These are phyloP conservation scores for Manihot esculenta DNA, from an alignment of 441 rosid genomes.

Conservation along the genomic window DNA sequence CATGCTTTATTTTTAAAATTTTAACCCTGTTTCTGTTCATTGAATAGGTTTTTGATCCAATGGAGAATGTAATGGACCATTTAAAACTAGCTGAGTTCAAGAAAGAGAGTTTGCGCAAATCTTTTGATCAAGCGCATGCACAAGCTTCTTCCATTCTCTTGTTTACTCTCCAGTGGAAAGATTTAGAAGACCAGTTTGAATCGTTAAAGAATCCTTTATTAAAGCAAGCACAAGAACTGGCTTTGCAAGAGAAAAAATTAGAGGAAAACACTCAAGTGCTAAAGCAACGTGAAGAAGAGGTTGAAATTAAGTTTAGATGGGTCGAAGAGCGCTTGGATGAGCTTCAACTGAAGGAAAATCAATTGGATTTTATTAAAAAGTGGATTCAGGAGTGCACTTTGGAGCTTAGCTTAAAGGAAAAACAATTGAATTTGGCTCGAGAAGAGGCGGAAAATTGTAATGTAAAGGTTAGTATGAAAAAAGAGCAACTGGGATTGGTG, in stretches of 20 bases:
- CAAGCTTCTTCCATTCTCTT: slow-evolving; percentile 36
- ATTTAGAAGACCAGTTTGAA: slow-evolving; percentile 38
- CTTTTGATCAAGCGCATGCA: slow-evolving; percentile 27
- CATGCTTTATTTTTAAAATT: too few relatives aligned
- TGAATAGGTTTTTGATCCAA: not conserved
- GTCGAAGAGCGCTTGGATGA: slow-evolving; percentile 17
- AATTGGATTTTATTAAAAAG: slow-evolving; percentile 16
- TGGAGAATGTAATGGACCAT: slow-evolving; percentile 19
- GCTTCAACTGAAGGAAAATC: slow-evolving; percentile 13
- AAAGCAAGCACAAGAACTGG: slow-evolving; percentile 20
- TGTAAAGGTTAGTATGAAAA: slow-evolving; percentile 26
- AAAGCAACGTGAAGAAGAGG: slow-evolving; percentile 24
- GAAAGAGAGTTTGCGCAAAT: slow-evolving; percentile 28
- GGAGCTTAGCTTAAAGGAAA: slow-evolving; percentile 21
- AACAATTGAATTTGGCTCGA: slow-evolving; percentile 13
- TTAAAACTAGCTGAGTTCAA: slow-evolving; percentile 26
- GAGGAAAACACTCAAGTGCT: not conserved
- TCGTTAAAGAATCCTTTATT: slow-evolving; percentile 17
- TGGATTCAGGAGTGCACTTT: slow-evolving; percentile 6
- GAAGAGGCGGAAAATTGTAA: slow-evolving; percentile 25
- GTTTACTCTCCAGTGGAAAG: slow-evolving; percentile 46
- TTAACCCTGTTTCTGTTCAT: not conserved
- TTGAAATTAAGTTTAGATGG: slow-evolving; percentile 29
- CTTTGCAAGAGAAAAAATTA: slow-evolving; percentile 25
- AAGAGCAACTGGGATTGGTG: slow-evolving; percentile 21